Evolutionary conservation across 495 filamentous ascomycete genomes (phyloP), one percentile per base, ranked within the genome.

Genomic region (Penicillium desertorum): DNA sequence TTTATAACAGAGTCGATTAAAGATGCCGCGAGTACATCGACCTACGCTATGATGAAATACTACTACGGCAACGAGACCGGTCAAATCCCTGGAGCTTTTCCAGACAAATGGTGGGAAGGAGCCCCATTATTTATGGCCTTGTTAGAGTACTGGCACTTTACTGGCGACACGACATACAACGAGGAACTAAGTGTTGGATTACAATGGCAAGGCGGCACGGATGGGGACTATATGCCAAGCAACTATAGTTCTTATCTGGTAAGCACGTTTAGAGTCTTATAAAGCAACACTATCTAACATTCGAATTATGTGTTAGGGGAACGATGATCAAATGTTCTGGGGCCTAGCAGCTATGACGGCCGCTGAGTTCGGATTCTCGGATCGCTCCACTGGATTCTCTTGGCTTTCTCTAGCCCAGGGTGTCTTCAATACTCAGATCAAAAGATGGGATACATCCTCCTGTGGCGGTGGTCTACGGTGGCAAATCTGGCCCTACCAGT

Each of bases 381-480:
- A 81, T 17, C 63, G 63, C 12, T 51, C 59, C 2, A 71, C 79
- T 56, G 63, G 84, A 60, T 86, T 81, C 23, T 85, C 85, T 54
- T 91, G 86, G 87, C 76, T 90, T 27, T 83, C 84, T 4, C 79
- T 93, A 1, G 90, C 87, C 4, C 88, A 92, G 73, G 87, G 83
- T 51, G 89, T 90, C 14, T 91, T 89, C 77, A 89, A 92, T 62
- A 82, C 83, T 4, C 87, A 90, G 64, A 80, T 73, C n/a, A 57
- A 63, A 8, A 76, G 79, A 50, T 85, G 82, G 82, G 78, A 84
- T 58, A 71, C 61, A 0, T 52, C 56, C 1, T 68, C 71, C 4
- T 85, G 82, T 53, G 65, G 65, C 10, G 82, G 82, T 44, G 82
- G 82, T 12, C 62, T 84, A 57, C 74, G 73, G 23, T 85, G 82